These are phyloP conservation scores for Saccharum spontaneum DNA, from an alignment of 176 grass and related monocot species.

Conservation along the genomic window DNA sequence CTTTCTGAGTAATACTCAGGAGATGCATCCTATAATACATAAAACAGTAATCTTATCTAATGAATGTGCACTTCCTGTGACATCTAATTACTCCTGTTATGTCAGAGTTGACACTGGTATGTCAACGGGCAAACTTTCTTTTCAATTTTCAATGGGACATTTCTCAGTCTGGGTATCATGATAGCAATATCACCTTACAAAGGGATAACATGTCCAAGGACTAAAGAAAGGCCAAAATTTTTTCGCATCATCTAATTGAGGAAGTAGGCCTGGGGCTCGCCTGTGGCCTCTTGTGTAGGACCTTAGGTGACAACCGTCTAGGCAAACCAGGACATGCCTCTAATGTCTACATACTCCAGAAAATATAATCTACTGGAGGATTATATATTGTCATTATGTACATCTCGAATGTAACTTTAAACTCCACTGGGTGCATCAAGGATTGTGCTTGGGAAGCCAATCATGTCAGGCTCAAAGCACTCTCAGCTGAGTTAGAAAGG, in stretches of 20 bases:
- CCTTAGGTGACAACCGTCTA: constrained; percentile 2
- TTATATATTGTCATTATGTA: constrained; percentile 46
- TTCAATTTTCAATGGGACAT: neutral
- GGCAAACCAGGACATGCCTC: constrained; percentile 21
- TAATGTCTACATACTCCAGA: constrained; percentile 32
- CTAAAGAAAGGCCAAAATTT: neutral
- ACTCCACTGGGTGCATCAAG: neutral
- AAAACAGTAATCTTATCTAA: neutral
- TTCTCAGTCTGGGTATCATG: constrained; percentile 29
- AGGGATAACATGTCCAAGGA: constrained; percentile 18
- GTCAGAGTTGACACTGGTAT: neutral
- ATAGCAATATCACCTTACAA: neutral
- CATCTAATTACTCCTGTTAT: neutral
- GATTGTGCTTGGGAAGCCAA: constrained; percentile 13
- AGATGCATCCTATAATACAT: neutral
- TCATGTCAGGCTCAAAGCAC: constrained; percentile 53
- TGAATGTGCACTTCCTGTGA: too few species aligned
- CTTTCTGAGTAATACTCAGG: too few species aligned
- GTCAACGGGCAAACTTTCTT: neutral
- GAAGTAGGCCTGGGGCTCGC: constrained; percentile 6
- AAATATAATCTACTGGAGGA: constrained; percentile 38
- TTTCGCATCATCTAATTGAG: constrained; percentile 16
- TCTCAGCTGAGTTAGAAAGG: constrained; percentile 83
- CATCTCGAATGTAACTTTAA: constrained; percentile 26
- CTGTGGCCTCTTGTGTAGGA: constrained; percentile 12